A percentile compares a stretch with the other conserved stretches of the same genome.
Evolutionary conservation across 2,329 filamentous ascomycete genomes (phyloP).

Genomic region (Coniosporium tulheliwenetii): DNA sequence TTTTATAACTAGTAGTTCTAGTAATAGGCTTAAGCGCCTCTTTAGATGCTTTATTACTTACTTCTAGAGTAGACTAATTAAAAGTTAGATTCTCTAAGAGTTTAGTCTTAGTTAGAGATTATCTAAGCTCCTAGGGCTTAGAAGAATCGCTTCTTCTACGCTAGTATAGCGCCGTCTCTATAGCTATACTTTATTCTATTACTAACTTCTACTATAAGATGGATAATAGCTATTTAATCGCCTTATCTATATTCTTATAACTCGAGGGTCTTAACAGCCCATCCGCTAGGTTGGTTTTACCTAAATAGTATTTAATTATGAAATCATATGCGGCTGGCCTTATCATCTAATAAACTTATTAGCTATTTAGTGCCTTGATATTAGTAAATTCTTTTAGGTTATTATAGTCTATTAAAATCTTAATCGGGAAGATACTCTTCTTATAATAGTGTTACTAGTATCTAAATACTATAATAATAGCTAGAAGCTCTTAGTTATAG

Average conservation of each 20-base stretch:
- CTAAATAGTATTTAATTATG: slow-evolving; percentile 2
- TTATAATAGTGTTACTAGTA: slow-evolving; percentile 2
- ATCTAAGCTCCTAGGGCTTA: too few species aligned
- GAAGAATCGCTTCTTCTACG: neutral
- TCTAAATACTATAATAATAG: slow-evolving; percentile 3
- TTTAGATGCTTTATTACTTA: neutral
- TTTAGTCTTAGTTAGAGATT: neutral
- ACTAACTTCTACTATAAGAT: slow-evolving; percentile 3
- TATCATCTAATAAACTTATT: slow-evolving; percentile 2
- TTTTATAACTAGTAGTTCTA: too few species aligned
- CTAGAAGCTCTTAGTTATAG: slow-evolving; percentile 5
- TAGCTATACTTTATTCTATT: neutral
- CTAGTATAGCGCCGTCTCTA: neutral
- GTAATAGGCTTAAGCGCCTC: neutral
- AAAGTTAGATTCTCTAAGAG: neutral
- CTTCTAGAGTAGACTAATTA: neutral
- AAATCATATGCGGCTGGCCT: slow-evolving; percentile 4
- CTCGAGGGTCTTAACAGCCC: slow-evolving; percentile 1
- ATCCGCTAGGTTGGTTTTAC: slow-evolving; percentile 3
- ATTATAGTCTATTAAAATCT: slow-evolving; percentile 5
- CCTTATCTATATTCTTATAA: neutral
- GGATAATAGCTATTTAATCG: slow-evolving; percentile 1
- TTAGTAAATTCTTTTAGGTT: slow-evolving; percentile 2
- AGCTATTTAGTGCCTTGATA: slow-evolving; percentile 1
- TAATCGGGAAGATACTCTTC: neutral